phyloP scores from a whole-genome alignment of 495 filamentous ascomycete genomes.

The Podospora bellae-mahoneyi region DNA sequence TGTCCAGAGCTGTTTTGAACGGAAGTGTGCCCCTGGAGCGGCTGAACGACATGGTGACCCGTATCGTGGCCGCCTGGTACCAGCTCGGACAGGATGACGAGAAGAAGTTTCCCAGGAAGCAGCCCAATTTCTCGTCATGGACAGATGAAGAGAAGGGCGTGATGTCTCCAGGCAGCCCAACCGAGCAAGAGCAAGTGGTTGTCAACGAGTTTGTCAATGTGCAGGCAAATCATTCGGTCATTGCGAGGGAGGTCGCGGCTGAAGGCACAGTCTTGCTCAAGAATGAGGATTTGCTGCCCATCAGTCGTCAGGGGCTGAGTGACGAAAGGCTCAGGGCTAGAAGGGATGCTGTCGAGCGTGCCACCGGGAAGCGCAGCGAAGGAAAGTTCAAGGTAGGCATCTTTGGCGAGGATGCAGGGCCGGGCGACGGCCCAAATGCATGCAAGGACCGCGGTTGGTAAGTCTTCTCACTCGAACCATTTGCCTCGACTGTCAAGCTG shows the following conservation, averaged over 20 bases:
- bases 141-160: constrained; percentile 66
- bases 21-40: constrained; percentile 76
- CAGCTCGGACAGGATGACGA: constrained; percentile 79
- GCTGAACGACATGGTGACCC: constrained; percentile 89
- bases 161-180: constrained; percentile 60
- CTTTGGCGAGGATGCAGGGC: constrained; percentile 82
- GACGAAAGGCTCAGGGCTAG: constrained; percentile 31
- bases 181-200: constrained; percentile 49
- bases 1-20: constrained; percentile 78
- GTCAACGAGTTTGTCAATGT: constrained; percentile 80
- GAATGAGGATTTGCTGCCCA: constrained; percentile 64
- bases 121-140: constrained; percentile 92
- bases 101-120: constrained; percentile 60
- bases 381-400: constrained; percentile 63
- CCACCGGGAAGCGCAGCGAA: constrained; percentile 23
- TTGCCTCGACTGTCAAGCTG: not conserved
- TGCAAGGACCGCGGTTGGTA: constrained; percentile 61
- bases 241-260: constrained; percentile 70
- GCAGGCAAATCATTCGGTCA: constrained; percentile 62
- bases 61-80: constrained; percentile 91
- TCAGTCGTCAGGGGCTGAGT: constrained; percentile 53
- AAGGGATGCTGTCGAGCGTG: constrained; percentile 19
- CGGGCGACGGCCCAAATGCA: constrained; percentile 64
- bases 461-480: not conserved
- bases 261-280: constrained; percentile 87